A percentile compares a stretch with the other conserved stretches of the same genome.
Conservation (phyloP, 2,329 filamentous ascomycete genomes). For the Cercospora citrullina region DNA sequence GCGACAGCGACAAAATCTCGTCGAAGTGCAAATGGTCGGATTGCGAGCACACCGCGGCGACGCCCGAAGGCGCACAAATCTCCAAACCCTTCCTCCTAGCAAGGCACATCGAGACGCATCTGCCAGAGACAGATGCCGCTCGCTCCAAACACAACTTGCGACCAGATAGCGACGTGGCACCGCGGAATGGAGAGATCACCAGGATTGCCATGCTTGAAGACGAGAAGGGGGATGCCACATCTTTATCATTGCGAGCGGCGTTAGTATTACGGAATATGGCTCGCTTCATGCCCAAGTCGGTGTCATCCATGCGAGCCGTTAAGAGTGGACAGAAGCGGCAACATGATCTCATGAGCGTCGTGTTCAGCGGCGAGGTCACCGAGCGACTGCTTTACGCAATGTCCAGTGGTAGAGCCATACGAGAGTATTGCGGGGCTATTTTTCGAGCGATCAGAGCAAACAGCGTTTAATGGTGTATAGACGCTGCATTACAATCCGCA, state of each 20-base stretch:
- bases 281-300: constrained; percentile 42
- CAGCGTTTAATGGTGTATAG: constrained; percentile 11
- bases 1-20: constrained; percentile 39
- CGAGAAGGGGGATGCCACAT: constrained; percentile 62
- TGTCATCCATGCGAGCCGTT: constrained; percentile 15
- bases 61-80: constrained; percentile 25
- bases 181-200: constrained; percentile 20
- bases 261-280: constrained; percentile 79
- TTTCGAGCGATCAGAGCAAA: constrained; percentile 27
- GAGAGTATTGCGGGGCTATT: constrained; percentile 29
- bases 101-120: constrained; percentile 67
- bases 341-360: constrained; percentile 24
- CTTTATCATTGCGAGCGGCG: constrained; percentile 75
- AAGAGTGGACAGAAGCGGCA: constrained; percentile 24
- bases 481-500: background rate
- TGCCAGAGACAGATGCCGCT: constrained; percentile 48
- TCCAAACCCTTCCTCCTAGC: constrained; percentile 35
- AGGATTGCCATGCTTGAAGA: constrained; percentile 52
- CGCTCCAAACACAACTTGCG: constrained; percentile 34
- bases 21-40: constrained; percentile 67
- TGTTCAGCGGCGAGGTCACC: constrained; percentile 30
- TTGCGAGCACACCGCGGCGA: constrained; percentile 59
- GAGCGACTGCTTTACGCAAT: constrained; percentile 31
- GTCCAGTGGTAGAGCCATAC: constrained; percentile 29
- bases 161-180: constrained; percentile 21